Evolutionary conservation across 805 yeast genomes (phyloP).

Genomic region (Trichomonascus vanleenenianus): DNA sequence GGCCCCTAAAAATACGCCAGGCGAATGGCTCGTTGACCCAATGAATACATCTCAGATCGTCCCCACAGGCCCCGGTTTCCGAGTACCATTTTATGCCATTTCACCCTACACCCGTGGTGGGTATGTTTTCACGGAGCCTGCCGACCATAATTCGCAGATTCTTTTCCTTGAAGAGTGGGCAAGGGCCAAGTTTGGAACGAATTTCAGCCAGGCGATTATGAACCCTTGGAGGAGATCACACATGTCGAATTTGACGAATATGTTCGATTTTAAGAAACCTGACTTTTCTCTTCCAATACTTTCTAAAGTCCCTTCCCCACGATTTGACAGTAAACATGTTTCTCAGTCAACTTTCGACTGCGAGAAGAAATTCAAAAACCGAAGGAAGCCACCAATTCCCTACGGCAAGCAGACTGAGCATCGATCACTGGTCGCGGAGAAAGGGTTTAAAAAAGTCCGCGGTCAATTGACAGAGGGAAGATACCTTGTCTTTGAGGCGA

Average conservation of each 20-base stretch:
- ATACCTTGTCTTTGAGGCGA: slow-evolving; percentile 10
- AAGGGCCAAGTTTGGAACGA: slow-evolving; percentile 9
- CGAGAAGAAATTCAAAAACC: slow-evolving; percentile 5
- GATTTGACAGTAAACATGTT: slow-evolving; percentile 3
- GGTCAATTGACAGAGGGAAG: slow-evolving; percentile 22
- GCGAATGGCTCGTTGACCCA: slow-evolving; percentile 21
- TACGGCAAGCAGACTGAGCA: slow-evolving; percentile 16
- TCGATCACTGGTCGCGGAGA: slow-evolving; percentile 14
- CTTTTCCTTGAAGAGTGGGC: slow-evolving; percentile 21
- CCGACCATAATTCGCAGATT: slow-evolving; percentile 23
- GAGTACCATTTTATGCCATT: slow-evolving; percentile 18
- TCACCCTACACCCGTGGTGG: slow-evolving; percentile 25
- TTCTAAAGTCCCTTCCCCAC: slow-evolving; percentile 10
- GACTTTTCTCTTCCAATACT: slow-evolving; percentile 12
- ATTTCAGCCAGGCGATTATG: slow-evolving; percentile 10
- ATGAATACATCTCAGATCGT: slow-evolving; percentile 8
- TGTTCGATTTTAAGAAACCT: slow-evolving; percentile 17
- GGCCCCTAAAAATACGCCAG: slow-evolving; percentile 21
- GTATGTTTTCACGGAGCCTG: slow-evolving; percentile 19
- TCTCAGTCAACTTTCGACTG: slow-evolving; percentile 9
- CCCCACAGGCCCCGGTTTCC: slow-evolving; percentile 22
- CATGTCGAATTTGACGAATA: slow-evolving; percentile 17
- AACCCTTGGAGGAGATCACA: slow-evolving; percentile 19
- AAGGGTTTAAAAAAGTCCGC: slow-evolving; percentile 16
- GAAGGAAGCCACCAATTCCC: slow-evolving; percentile 15